Base-by-base conservation (phyloP, 176 grass and related monocot genomes). In the Oryza australiensis region DNA sequence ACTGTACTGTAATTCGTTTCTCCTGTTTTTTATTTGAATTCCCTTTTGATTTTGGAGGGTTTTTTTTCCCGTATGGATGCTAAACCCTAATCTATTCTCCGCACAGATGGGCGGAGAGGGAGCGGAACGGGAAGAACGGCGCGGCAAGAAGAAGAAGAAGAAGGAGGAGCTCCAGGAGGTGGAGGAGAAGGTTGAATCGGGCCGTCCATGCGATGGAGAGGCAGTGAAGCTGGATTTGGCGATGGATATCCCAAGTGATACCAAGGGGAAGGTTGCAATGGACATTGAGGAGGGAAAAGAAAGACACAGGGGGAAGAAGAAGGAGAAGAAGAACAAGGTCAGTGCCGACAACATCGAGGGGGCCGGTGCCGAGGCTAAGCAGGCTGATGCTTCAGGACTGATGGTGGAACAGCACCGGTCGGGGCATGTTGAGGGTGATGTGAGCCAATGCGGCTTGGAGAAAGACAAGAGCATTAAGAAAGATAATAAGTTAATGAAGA, bases 281-380 rank as follows among this genome's bases (percentile, higher is more conserved):
- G 64, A 26, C 63, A 22, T 5, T 5, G 20, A 55, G 23, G 24
- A 76, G 62, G 63, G 10, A 45, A 33, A 33, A 23, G 22, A 55
- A 40, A 33, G n/a, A 14, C 60, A 20, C 30, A 53, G 28, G 42
- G n/a, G 67, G 64, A 66, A 59, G 67, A 72, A 57, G 11, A 76
- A 77, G 64, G 12, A 55, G 62, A 84, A 73, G 57, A 74, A 68
- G 62, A 64, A 7, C 41, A 66, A 74, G 43, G 72, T 3, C 24
- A 35, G 22, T 29, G n/a, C 14, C 0, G 0, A 40, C 3, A 30
- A 37, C 33, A 22, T 32, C 12, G 51, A 34, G n/a, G 55, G 57
- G 34, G 30, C 57, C 0, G 5, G 64, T 12, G 16, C 23, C 3
- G 23, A 68, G 48, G 38, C 68, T 26, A 48, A 85, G 74, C 66